Evolutionary conservation across 116 monocot genomes (phyloP).

Genomic region (Dioscorea cayenensis): DNA sequence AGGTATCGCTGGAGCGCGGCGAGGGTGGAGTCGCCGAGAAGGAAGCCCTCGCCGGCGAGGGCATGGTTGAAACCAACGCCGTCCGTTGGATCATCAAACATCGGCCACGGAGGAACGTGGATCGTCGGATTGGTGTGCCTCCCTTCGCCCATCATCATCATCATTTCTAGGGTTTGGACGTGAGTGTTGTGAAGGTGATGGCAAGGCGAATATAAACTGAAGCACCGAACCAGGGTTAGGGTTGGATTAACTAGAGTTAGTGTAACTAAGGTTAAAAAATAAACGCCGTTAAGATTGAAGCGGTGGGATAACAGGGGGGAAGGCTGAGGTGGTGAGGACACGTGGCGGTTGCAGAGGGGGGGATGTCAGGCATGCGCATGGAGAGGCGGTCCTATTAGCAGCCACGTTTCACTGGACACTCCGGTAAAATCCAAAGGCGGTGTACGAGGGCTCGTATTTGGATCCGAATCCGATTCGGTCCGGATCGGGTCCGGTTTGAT

Average conservation of each 20-base stretch:
- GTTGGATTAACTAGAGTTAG: neutral
- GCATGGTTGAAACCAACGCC: neutral
- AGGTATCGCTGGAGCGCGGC: conserved; percentile 20
- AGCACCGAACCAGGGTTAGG: neutral
- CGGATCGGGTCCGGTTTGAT: neutral
- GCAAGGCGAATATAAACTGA: conserved; percentile 7
- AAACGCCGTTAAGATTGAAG: conserved; percentile 1
- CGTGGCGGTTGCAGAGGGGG: neutral
- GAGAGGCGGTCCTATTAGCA: conserved; percentile 4
- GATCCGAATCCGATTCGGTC: neutral
- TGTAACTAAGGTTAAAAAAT: conserved; percentile 7
- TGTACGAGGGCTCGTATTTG: neutral
- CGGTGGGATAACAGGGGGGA: conserved; percentile 5
- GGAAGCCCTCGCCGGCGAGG: conserved; percentile 1
- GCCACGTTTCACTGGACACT: neutral
- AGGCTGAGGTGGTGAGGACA: conserved; percentile 2
- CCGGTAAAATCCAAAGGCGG: too few relatives aligned
- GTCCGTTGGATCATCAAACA: conserved; percentile 2
- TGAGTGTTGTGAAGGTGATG: neutral
- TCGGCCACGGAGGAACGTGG: conserved; percentile 18
- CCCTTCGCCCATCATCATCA: conserved; percentile 20
- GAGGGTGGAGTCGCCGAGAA: conserved; percentile 20
- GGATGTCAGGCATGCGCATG: conserved; percentile 4
- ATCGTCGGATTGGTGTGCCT: conserved; percentile 1
- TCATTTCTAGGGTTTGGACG: neutral